Evolutionary conservation across 2,329 filamentous ascomycete species (phyloP).

Genomic region (Trichoderma lentiforme): DNA sequence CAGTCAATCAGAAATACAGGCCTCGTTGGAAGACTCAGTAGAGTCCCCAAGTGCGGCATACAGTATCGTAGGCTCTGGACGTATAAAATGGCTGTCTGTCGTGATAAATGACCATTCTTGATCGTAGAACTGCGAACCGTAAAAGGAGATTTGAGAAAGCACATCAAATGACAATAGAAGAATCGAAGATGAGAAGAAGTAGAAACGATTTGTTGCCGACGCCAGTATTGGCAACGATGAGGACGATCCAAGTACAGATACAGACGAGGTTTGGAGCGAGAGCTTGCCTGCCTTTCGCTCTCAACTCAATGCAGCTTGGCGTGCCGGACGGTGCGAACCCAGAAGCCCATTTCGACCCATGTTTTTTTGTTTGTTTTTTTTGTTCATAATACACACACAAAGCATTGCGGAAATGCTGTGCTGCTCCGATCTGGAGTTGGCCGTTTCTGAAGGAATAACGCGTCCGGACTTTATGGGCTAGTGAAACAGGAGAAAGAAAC

Average conservation of each 20-base stretch:
- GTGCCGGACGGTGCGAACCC: neutral
- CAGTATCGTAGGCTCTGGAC: neutral
- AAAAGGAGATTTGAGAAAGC: neutral
- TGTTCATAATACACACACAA: slow-evolving; percentile 36
- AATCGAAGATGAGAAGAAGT: slow-evolving; percentile 24
- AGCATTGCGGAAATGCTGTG: slow-evolving; percentile 29
- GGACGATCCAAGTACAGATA: slow-evolving; percentile 35
- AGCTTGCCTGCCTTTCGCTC: neutral
- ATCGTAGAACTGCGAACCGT: neutral
- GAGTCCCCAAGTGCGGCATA: neutral
- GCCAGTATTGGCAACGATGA: slow-evolving; percentile 24
- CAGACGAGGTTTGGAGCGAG: slow-evolving; percentile 26
- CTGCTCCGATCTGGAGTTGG: slow-evolving; percentile 23
- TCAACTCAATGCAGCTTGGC: neutral
- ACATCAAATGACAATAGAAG: slow-evolving; percentile 24
- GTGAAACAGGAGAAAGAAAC: slow-evolving; percentile 30
- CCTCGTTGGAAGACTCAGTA: neutral
- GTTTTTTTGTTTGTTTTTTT: slow-evolving; percentile 20
- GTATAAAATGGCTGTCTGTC: neutral
- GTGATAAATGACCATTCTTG: slow-evolving; percentile 1
- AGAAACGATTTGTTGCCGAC: slow-evolving; percentile 26
- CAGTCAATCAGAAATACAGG: neutral
- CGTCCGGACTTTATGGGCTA: slow-evolving; percentile 23
- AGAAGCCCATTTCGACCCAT: slow-evolving; percentile 19
- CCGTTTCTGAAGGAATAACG: slow-evolving; percentile 10